Conservation (phyloP, 192 early-diverging fungal species). For the Coemansia sp. region DNA sequence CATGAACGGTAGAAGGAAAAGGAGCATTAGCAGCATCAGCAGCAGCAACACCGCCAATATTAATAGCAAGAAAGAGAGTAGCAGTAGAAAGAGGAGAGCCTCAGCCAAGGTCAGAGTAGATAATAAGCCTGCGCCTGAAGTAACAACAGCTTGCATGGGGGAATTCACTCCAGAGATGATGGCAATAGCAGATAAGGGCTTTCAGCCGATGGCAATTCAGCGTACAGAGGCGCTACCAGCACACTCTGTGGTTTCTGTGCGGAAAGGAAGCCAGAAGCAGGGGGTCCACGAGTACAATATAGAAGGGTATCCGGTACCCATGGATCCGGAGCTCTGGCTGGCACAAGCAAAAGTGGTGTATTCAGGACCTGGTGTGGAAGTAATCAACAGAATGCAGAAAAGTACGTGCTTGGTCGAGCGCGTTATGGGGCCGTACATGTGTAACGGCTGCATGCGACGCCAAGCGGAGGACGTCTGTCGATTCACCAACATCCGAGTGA, state of each 20-base stretch:
- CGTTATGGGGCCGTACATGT: constrained; percentile 8
- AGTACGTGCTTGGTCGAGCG: not conserved
- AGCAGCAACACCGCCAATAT: not conserved
- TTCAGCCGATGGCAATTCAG: constrained; percentile 19
- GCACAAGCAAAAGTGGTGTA: not conserved
- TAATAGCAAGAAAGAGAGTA: not conserved
- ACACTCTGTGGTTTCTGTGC: constrained; percentile 3
- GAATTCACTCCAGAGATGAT: not conserved
- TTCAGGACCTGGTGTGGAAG: not conserved
- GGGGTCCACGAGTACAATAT: constrained; percentile 15
- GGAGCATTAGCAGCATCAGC: not conserved
- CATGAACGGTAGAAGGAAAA: not conserved
- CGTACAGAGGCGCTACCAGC: not conserved
- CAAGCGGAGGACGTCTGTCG: constrained; percentile 20
- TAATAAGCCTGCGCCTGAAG: not conserved
- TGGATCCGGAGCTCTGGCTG: constrained; percentile 25
- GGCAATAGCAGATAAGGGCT: not conserved
- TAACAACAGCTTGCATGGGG: not conserved
- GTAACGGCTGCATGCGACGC: constrained; percentile 19
- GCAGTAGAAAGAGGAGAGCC: not conserved
- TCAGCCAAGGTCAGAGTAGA: not conserved
- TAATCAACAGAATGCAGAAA: constrained; percentile 2
- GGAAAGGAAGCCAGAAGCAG: not conserved
- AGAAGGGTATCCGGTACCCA: constrained; percentile 23
- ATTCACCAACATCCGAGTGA: constrained; percentile 10